Base-by-base conservation (phyloP, 306 rosid species). In the Lupinus albus region DNA sequence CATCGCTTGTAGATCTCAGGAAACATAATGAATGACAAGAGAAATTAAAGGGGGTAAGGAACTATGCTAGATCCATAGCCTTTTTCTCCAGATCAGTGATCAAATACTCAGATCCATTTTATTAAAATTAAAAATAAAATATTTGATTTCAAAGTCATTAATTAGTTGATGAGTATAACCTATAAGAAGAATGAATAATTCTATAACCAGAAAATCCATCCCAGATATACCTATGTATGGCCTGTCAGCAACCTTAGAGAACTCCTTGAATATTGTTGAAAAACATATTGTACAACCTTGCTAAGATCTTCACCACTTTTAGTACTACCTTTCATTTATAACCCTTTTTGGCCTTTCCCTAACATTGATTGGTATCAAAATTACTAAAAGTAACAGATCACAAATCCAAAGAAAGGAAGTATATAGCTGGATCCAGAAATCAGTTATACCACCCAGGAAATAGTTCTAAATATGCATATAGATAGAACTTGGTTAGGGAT, bases 361-460 rank as follows among this genome's bases (percentile, higher is more conserved):
- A 71, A 18, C n/a, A 8, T 32, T 13, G 7, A 54, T 0, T 5
- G 44, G 41, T 16, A 36, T 20, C 6, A 35, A 11, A 36, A 58
- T 55, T 5, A 68, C 8, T 1, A 18, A 38, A 38, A 54, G 56
- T 16, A 7, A 55, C 2, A 59, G 7, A 36, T 56, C 33, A 45
- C 0, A 50, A 14, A 53, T 9, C 7, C 2, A 42, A 61, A 55
- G 20, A 5, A 4, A 4, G 54, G 47, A 15, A 10, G 14, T 38
- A 25, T 25, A 47, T 67, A 57, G 16, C 62, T 55, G 52, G 72
- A 62, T 76, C 61, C 14, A 36, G 52, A 53, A 38, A 16, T 14
- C 51, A 59, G 47, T 52, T 18, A 46, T 49, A 69, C 11, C 30
- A n/a, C n/a, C n/a, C n/a, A 25, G 30, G 4, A 25, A 1, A 25